A percentile compares a stretch with the other conserved stretches of the same genome.
Conservation (phyloP, 495 filamentous ascomycete species). For the Daldinia grandis region DNA sequence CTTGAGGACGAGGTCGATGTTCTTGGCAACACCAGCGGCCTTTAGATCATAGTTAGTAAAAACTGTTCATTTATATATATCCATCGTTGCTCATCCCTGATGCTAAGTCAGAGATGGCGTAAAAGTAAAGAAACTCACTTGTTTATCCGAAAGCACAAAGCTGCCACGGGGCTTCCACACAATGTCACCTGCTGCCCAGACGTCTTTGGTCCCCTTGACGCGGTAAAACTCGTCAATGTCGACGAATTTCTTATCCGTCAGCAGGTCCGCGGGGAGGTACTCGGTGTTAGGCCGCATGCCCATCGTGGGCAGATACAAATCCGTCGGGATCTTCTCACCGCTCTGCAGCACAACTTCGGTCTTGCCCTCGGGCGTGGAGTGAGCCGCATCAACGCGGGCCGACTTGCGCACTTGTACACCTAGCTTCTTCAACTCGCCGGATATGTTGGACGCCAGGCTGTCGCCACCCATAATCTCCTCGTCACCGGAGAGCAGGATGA, state of each 20-base stretch:
- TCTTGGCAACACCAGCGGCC: conserved; percentile 56
- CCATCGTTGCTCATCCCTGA: not conserved
- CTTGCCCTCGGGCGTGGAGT: conserved; percentile 43
- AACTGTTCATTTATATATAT: not conserved
- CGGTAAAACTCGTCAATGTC: conserved; percentile 64
- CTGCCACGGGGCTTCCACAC: conserved; percentile 56
- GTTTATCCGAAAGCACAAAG: conserved; percentile 58
- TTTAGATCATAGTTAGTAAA: conserved; percentile 8
- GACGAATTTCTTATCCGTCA: conserved; percentile 62
- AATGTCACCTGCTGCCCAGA: conserved; percentile 65
- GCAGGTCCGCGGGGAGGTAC: conserved; percentile 61
- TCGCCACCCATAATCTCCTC: conserved; percentile 54
- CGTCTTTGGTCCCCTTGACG: conserved; percentile 52
- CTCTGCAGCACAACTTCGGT: conserved; percentile 49
- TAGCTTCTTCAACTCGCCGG: conserved; percentile 58
- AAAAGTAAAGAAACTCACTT: conserved; percentile 36
- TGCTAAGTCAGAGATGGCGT: not conserved
- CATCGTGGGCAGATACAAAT: conserved; percentile 70
- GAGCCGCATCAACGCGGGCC: conserved; percentile 46
- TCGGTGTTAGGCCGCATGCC: conserved; percentile 68
- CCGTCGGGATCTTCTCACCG: conserved; percentile 56
- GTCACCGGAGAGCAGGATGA: conserved; percentile 58
- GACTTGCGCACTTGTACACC: conserved; percentile 57
- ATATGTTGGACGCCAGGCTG: conserved; percentile 44
- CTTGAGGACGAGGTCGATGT: conserved; percentile 50